Evolutionary conservation across 106 monocot genomes (phyloP).

Genomic region (Alisma plantagoaquatica): DNA sequence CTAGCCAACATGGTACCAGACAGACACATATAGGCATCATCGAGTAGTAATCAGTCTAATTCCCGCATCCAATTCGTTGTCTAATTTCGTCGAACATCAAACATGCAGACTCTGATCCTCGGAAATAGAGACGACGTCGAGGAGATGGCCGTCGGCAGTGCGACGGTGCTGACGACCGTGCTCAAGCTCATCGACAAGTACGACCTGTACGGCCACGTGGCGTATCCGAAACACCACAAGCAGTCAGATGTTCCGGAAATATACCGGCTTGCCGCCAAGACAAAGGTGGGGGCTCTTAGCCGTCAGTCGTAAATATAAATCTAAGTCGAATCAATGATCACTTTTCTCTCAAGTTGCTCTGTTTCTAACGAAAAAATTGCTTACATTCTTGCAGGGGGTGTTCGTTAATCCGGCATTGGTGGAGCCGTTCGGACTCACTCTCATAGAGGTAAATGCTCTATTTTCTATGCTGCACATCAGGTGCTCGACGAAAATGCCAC

Average conservation of each 20-base stretch:
- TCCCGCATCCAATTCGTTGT: no score
- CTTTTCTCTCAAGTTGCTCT: not conserved
- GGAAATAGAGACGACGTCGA: conserved; percentile 75
- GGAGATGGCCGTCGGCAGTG: conserved; percentile 44
- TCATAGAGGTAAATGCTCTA: conserved; percentile 45
- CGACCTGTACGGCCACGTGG: conserved; percentile 71
- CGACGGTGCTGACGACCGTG: conserved; percentile 42
- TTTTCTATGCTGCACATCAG: no score
- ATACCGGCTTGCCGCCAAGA: conserved; percentile 64
- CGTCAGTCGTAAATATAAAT: not conserved
- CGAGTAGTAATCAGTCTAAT: no score
- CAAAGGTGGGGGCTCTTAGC: conserved; percentile 29
- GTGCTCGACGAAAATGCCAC: no score
- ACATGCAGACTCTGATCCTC: conserved; percentile 57
- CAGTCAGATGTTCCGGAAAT: conserved; percentile 67
- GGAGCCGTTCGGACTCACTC: conserved; percentile 75
- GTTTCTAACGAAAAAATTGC: no score
- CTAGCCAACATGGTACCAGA: conserved; percentile 71
- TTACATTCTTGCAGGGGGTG: no score
- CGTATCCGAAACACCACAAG: conserved; percentile 74
- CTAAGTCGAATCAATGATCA: not conserved
- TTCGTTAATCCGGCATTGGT: conserved; percentile 81
- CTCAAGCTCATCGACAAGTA: conserved; percentile 66
- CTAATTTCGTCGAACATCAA: no score
- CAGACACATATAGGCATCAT: no score